These are phyloP conservation scores for Wickerhamiella bombiphila DNA, from an alignment of 805 yeast species.

Conservation along the genomic window DNA sequence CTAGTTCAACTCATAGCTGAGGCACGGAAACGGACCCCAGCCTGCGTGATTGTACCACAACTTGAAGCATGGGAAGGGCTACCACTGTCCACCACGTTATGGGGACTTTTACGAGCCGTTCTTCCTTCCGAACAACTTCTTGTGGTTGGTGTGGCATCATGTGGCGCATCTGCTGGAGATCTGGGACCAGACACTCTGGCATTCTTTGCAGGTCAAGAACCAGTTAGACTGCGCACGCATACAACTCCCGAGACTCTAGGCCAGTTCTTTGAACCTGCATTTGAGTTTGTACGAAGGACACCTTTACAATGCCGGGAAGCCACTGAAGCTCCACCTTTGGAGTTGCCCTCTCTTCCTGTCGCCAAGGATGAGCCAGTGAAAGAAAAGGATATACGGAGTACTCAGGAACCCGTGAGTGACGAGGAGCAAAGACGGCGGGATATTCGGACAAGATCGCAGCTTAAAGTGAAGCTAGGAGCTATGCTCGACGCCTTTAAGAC, in stretches of 20 bases:
- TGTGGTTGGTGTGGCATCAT: constrained; percentile 56
- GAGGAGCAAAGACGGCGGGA: constrained; percentile 41
- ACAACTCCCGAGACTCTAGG: constrained; percentile 28
- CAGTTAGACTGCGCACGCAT: constrained; percentile 28
- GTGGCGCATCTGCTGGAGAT: constrained; percentile 23
- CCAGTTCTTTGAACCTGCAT: constrained; percentile 41
- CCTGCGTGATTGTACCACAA: constrained; percentile 72
- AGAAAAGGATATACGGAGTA: constrained; percentile 17
- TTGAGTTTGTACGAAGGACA: constrained; percentile 42
- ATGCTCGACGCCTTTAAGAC: constrained; percentile 79
- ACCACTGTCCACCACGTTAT: constrained; percentile 56
- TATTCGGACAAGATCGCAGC: constrained; percentile 65
- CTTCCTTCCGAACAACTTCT: constrained; percentile 60
- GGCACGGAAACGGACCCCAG: constrained; percentile 78
- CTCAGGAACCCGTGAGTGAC: constrained; percentile 5
- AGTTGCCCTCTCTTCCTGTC: constrained; percentile 29
- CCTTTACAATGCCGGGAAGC: constrained; percentile 62
- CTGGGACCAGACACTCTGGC: constrained; percentile 34
- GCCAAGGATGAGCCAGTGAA: constrained; percentile 24
- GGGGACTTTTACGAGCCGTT: constrained; percentile 52
- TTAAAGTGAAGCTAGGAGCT: constrained; percentile 74
- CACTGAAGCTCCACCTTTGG: constrained; percentile 30
- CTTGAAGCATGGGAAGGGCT: constrained; percentile 54
- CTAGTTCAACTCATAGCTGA: constrained; percentile 75
- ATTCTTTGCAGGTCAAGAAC: constrained; percentile 38